phyloP scores from a whole-genome alignment of 2,329 filamentous ascomycete species.

The Elsinoe perseae region DNA sequence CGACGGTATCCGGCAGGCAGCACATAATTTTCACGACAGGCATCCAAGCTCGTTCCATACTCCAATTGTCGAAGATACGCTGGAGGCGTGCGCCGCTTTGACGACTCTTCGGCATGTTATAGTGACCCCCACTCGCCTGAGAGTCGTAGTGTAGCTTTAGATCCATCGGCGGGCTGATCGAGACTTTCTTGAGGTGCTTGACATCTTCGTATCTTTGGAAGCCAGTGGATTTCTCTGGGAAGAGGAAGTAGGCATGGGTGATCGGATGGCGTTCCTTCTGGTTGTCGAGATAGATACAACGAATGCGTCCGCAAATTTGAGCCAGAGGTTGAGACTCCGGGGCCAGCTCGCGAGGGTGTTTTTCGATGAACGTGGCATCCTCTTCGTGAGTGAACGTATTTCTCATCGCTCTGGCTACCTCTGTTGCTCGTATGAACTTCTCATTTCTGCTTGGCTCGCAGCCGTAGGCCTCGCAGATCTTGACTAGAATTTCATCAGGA shows the following conservation, averaged over 20 bases:
- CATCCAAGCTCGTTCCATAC: background rate
- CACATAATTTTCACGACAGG: background rate
- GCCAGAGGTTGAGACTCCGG: background rate
- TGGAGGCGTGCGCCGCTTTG: background rate
- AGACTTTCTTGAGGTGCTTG: background rate
- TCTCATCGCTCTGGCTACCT: background rate
- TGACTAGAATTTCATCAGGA: background rate
- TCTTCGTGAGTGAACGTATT: background rate
- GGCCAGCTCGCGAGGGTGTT: background rate
- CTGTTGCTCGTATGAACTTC: background rate
- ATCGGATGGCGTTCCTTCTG: background rate
- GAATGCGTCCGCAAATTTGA: background rate
- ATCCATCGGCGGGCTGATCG: background rate
- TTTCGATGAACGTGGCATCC: background rate
- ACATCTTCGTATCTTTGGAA: background rate
- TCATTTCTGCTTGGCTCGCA: background rate
- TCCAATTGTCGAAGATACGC: background rate
- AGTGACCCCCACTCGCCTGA: background rate
- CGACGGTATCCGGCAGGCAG: background rate
- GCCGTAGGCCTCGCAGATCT: background rate
- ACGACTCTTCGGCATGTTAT: background rate
- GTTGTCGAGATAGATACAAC: background rate
- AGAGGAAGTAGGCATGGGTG: background rate
- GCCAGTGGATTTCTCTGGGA: background rate
- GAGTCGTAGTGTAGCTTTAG: background rate